Percentiles rank a stretch among this genome's conserved stretches.
Evolutionary conservation across 306 rosid species (phyloP).

Genomic region (Cicer pinnatifidum): DNA sequence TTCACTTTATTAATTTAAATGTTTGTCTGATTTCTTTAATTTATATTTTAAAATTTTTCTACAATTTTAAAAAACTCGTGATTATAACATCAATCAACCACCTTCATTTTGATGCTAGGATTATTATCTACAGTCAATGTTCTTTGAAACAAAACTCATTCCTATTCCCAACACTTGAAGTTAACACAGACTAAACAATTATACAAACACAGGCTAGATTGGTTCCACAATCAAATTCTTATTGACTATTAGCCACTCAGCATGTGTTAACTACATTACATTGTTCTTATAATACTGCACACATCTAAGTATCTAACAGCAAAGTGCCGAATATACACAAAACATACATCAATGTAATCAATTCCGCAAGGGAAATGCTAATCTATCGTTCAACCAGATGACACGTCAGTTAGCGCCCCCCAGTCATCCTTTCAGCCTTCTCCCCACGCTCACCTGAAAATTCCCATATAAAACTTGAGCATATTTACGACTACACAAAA

Average conservation of each 20-base stretch:
- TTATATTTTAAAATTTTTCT: too few relatives aligned
- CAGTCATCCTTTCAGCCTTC: slow-evolving; percentile 77
- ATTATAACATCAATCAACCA: too few relatives aligned
- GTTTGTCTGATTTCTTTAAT: too few relatives aligned
- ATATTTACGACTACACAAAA: slow-evolving; percentile 10
- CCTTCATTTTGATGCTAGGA: too few relatives aligned
- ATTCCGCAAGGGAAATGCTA: slow-evolving; percentile 16
- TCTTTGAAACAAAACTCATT: too few relatives aligned
- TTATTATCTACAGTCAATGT: too few relatives aligned
- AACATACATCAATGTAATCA: slow-evolving; percentile 14
- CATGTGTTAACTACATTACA: slow-evolving; percentile 20
- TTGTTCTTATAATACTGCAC: slow-evolving; percentile 3
- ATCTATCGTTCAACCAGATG: slow-evolving; percentile 26
- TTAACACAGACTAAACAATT: too few relatives aligned
- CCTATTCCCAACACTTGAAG: too few relatives aligned
- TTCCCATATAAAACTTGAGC: slow-evolving; percentile 11
- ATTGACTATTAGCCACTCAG: slow-evolving; percentile 8
- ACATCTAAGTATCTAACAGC: background rate
- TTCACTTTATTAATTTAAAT: too few relatives aligned
- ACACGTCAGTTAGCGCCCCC: slow-evolving; percentile 60
- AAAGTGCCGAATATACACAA: background rate
- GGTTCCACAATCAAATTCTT: slow-evolving; percentile 11
- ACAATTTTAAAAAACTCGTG: too few relatives aligned
- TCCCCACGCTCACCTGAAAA: slow-evolving; percentile 86
- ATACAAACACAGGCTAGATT: background rate